Evolutionary conservation across 208 protist species (phyloP).

Genomic region (Acanthamoeba sp.): DNA sequence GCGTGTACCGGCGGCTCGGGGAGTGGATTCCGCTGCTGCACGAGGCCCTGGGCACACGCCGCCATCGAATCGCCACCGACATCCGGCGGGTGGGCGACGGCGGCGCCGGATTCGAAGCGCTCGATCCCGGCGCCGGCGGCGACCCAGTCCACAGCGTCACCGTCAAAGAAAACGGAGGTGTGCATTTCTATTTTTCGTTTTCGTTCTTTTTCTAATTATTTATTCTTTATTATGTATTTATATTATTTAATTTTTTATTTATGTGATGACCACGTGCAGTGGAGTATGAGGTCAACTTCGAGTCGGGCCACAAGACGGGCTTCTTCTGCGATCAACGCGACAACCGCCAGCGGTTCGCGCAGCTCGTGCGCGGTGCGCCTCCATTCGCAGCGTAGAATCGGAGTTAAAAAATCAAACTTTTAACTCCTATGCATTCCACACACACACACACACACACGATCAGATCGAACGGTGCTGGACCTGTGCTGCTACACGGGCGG

Average conservation of each 20-base stretch:
- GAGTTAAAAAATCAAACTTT: neutral
- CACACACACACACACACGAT: too few relatives aligned
- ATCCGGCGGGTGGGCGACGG: conserved; percentile 4
- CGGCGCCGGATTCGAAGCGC: neutral
- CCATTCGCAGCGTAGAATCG: too few relatives aligned
- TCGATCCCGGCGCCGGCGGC: neutral
- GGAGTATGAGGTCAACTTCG: conserved; percentile 27
- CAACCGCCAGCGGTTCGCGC: conserved; percentile 3
- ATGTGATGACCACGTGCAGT: neutral
- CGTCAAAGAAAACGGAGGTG: neutral
- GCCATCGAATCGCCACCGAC: conserved; percentile 14
- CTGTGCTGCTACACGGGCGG: conserved; percentile 62
- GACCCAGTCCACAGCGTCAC: neutral
- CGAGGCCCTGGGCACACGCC: neutral
- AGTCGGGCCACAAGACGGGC: conserved; percentile 59
- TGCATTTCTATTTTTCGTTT: too few relatives aligned
- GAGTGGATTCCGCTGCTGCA: conserved; percentile 61
- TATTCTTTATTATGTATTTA: too few relatives aligned
- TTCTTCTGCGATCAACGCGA: conserved; percentile 69
- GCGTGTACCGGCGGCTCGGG: conserved; percentile 18
- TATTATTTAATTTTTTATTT: too few relatives aligned
- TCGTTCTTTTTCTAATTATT: too few relatives aligned
- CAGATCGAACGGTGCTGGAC: conserved; percentile 30
- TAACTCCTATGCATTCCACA: neutral
- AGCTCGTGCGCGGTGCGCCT: neutral